A percentile compares a stretch with the other conserved stretches of the same genome.
Evolutionary conservation across 2,329 filamentous ascomycete species (phyloP).

Genomic region (Aspergillus transmontanensis): DNA sequence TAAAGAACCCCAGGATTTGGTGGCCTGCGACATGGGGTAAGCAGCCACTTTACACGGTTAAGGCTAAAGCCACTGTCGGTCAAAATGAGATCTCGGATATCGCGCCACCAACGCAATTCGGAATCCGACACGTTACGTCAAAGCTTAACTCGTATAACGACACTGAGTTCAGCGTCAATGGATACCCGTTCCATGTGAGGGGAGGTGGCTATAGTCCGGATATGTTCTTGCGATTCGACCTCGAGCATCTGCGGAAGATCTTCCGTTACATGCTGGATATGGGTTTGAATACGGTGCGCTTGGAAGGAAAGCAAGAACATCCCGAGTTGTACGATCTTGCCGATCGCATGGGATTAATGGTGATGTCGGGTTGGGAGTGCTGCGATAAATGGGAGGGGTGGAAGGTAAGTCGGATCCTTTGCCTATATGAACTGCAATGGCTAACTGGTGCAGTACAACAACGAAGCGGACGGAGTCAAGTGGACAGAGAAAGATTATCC

Average conservation of each 20-base stretch:
- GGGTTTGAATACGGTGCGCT: constrained; percentile 64
- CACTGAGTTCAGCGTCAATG: constrained; percentile 59
- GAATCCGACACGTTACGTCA: constrained; percentile 58
- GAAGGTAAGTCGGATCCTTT: constrained; percentile 32
- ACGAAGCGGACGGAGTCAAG: constrained; percentile 48
- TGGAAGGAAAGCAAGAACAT: constrained; percentile 68
- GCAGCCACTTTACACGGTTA: constrained; percentile 55
- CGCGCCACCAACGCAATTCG: constrained; percentile 46
- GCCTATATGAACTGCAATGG: not conserved
- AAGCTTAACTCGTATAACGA: constrained; percentile 57
- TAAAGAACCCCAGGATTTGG: constrained; percentile 58
- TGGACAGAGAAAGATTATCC: constrained; percentile 60
- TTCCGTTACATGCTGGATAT: constrained; percentile 61
- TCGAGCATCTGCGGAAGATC: constrained; percentile 50
- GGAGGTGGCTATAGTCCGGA: constrained; percentile 64
- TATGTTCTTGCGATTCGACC: constrained; percentile 63
- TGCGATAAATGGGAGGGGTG: constrained; percentile 71
- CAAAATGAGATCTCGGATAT: constrained; percentile 35
- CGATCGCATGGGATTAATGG: constrained; percentile 62
- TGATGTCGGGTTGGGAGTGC: constrained; percentile 67
- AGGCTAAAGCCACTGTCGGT: constrained; percentile 31
- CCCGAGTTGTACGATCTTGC: constrained; percentile 62
- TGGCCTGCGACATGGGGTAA: constrained; percentile 64
- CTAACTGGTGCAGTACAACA: constrained; percentile 53
- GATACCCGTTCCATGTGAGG: constrained; percentile 60